phyloP scores from a whole-genome alignment of 768 basidiomycete species.

The Baorangia bicolor region DNA sequence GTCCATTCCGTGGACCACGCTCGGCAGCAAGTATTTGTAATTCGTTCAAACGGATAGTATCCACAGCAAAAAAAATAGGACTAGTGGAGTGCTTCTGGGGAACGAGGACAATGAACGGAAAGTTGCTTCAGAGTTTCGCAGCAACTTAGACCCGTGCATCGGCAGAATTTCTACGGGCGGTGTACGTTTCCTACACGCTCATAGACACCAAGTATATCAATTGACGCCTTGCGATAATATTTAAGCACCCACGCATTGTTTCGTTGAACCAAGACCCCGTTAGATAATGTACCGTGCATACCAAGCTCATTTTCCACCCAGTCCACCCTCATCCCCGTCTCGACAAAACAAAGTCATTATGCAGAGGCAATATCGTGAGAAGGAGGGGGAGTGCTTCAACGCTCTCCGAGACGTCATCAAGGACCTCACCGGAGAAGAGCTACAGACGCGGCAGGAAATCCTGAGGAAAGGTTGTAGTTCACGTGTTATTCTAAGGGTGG shows the following conservation, averaged over 20 bases:
- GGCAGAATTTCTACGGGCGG: too few relatives aligned
- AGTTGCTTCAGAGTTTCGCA: too few relatives aligned
- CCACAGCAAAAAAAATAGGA: too few relatives aligned
- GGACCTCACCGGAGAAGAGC: slow-evolving; percentile 18
- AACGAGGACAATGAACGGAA: not conserved
- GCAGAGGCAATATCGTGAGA: slow-evolving; percentile 26
- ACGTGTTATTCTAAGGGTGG: too few relatives aligned
- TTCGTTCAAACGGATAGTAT: too few relatives aligned
- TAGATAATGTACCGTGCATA: slow-evolving; percentile 2
- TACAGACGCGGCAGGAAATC: slow-evolving; percentile 19
- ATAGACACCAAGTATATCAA: not conserved
- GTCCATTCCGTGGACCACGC: not conserved
- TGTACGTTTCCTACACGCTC: not conserved
- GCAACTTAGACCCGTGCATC: too few relatives aligned
- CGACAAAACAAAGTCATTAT: slow-evolving; percentile 11
- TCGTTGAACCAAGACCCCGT: not conserved
- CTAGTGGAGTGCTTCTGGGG: not conserved
- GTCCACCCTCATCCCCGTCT: not conserved
- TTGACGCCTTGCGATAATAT: not conserved
- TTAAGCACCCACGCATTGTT: not conserved
- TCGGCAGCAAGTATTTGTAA: not conserved
- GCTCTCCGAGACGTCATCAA: slow-evolving; percentile 16
- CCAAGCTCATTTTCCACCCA: not conserved
- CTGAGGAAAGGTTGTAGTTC: slow-evolving; percentile 20
- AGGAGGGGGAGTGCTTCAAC: slow-evolving; percentile 16